A percentile compares a stretch with the other conserved stretches of the same genome.
phyloP scores from a whole-genome alignment of 2,329 filamentous ascomycete species.

The Nannizziopsis barbatae region DNA sequence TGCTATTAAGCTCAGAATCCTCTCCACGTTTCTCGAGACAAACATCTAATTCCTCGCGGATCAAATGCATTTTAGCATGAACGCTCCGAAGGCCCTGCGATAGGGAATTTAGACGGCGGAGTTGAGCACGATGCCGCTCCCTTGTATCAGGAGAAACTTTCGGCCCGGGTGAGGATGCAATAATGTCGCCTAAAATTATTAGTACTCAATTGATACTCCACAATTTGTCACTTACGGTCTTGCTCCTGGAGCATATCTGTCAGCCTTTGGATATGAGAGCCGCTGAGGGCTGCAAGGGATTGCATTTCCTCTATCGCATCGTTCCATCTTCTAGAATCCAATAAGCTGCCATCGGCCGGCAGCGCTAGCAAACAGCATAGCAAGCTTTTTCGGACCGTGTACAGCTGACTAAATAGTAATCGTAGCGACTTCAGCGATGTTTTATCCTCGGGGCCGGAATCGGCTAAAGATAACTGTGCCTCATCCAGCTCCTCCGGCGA shows the following conservation, averaged over 20 bases:
- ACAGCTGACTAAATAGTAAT: conserved; percentile 67
- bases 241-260: conserved; percentile 63
- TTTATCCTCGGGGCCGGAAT: conserved; percentile 59
- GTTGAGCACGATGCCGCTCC: conserved; percentile 73
- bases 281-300: conserved; percentile 51
- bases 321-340: conserved; percentile 69
- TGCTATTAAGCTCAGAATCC: conserved; percentile 60
- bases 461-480: conserved; percentile 53
- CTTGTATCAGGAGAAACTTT: conserved; percentile 42
- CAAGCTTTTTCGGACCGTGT: conserved; percentile 70
- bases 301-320: conserved; percentile 65
- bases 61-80: conserved; percentile 85
- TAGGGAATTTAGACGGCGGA: conserved; percentile 76
- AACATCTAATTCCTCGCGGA: conserved; percentile 79
- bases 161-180: conserved; percentile 36
- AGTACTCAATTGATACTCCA: conserved; percentile 3
- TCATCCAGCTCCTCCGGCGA: conserved; percentile 61
- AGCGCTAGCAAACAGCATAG: conserved; percentile 82
- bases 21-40: conserved; percentile 61
- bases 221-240: conserved; percentile 50
- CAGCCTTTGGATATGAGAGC: conserved; percentile 53
- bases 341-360: conserved; percentile 65
- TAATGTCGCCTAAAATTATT: conserved; percentile 28
- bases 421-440: conserved; percentile 73
- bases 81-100: conserved; percentile 83